Evolutionary conservation across 306 rosid genomes (phyloP), one percentile per base, ranked within the genome.

Genomic region (Rosa lucieae): DNA sequence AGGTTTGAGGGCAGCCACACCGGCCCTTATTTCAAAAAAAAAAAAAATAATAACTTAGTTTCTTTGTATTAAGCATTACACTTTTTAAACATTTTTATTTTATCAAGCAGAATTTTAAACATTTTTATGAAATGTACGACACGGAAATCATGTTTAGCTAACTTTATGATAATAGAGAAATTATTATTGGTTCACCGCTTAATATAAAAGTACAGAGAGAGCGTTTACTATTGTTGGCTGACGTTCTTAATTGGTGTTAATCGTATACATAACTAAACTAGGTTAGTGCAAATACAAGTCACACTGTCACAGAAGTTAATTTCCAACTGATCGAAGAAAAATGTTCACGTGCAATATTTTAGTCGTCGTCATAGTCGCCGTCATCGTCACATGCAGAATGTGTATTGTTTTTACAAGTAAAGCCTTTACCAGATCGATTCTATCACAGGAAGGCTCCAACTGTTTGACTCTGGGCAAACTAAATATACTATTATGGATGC

Each of bases 371-470:
- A 10, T 10, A 10, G 53, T 2, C 17, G 63, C 20, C 4, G n/a
- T 65, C 61, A 5, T 48, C 26, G n/a, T 47, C 77, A 58, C 55
- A 66, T 75, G 67, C 39, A 56, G 48, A 63, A 21, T 10, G 67
- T 48, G 51, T 2, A 1, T 0, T 6, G 67, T 8, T 26, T 17
- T 26, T 26, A 26, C 29, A 1, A 35, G n/a, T 17, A 23, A 23
- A 47, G 37, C 77, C 21, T 51, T 29, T 1, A 21, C 47, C 32
- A 26, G 2, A 53, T 18, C 23, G 21, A 2, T 0, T 56, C 10
- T 23, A 59, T 70, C 77, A 48, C 21, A 72, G 82, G 65, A 59
- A 79, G 63, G 82, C 58, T 1, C 9, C 62, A 46, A 62, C 44
- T 15, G 77, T 58, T 79, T 39, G 73, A 72, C 82, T 52, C 58